Conservation (phyloP, 495 filamentous ascomycete species). For the Podospora pseudoanserina region DNA sequence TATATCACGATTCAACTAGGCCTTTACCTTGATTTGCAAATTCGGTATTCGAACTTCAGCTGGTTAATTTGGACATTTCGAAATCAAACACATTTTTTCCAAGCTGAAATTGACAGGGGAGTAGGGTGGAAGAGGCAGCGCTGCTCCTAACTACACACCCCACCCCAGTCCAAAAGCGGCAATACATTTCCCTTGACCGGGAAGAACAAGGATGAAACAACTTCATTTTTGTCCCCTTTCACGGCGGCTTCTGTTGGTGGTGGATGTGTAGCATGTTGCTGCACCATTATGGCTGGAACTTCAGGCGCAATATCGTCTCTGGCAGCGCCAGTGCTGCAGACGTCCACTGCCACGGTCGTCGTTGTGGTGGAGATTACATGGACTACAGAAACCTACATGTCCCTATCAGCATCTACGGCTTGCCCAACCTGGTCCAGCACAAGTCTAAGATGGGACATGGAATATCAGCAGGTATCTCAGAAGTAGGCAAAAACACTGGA, state of each 20-base stretch:
- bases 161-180: too few relatives aligned
- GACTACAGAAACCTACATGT: not conserved
- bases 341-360: not conserved
- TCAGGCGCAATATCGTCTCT: not conserved
- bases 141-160: too few relatives aligned
- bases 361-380: not conserved
- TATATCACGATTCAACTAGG: too few relatives aligned
- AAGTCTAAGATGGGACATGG: not conserved
- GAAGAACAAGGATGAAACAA: not conserved
- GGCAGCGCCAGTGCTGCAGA: not conserved
- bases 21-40: too few relatives aligned
- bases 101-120: too few relatives aligned
- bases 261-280: not conserved
- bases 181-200: too few relatives aligned
- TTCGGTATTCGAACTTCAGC: too few relatives aligned
- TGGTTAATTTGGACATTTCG: too few relatives aligned
- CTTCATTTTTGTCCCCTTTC: not conserved
- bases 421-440: not conserved
- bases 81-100: too few relatives aligned
- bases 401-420: not conserved
- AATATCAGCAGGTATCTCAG: not conserved
- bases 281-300: not conserved
- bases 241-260: not conserved
- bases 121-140: too few relatives aligned
- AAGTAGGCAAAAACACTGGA: not conserved